Base-by-base conservation (phyloP, 2,329 filamentous ascomycete species). In the Talaromyces sp. region DNA sequence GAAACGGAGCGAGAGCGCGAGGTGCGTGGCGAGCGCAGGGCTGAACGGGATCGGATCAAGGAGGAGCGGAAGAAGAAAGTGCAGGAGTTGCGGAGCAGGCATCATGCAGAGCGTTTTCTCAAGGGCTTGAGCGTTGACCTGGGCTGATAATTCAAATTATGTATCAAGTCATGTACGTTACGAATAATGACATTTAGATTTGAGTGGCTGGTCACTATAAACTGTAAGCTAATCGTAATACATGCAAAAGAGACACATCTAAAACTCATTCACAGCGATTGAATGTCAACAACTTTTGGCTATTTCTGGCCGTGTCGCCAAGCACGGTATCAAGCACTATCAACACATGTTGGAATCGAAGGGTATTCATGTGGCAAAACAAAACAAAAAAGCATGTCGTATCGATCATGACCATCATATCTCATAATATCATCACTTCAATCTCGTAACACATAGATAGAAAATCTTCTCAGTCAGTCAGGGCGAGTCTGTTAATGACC, bases 71-170 rank as follows among this genome's bases (percentile, higher is more conserved):
- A 78, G 67, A 79, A 69, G 63, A 75, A 77, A 66, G 78, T 83
- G 63, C 71, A 76, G 57, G 80, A 82, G 70, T 76, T 83, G 68
- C 78, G 85, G 72, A 85, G 84, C 33, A 88, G 86, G 75, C 87
- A 85, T 69, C 83, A 89, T 74, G 90, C 90, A 36, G 89, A 91
- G 68, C 84, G 78, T 65, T 95, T 95, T 73, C 73, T 96, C 68
- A 85, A 88, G 59, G 83, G 83, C 16, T 72, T 81, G 56, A 78
- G 73, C 2, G 75, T 73, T 53, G 50, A 53, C n/a, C 23, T 53
- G 27, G 50, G 23, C 5, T 31, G 28, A 53, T 53, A 1, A 23
- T 16, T 7, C 16, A 6, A 18, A 31, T n/a, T 31, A 16, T 28
- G 23, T 28, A 16, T 9, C 12, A 53, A 30, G 12, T 30, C n/a